A percentile compares a stretch with the other conserved stretches of the same genome.
Evolutionary conservation across 2,329 filamentous ascomycete species (phyloP).

Genomic region (Exserohilum rostratum): DNA sequence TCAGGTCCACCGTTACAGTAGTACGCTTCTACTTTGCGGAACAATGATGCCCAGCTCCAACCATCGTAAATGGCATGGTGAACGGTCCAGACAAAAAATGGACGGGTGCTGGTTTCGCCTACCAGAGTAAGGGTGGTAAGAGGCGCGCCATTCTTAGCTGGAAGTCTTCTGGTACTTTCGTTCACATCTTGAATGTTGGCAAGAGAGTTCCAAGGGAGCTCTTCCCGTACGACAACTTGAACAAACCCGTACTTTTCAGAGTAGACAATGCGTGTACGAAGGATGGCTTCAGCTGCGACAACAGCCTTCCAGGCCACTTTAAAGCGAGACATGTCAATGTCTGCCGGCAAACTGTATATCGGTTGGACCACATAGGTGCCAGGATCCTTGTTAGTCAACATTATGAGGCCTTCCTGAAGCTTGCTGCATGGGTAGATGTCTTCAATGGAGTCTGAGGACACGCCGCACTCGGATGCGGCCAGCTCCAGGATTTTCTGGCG

Average conservation of each 20-base stretch:
- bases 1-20: constrained; percentile 19
- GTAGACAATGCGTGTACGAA: constrained; percentile 53
- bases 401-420: constrained; percentile 42
- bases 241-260: constrained; percentile 40
- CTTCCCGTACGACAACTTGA: constrained; percentile 39
- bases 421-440: constrained; percentile 43
- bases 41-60: constrained; percentile 37
- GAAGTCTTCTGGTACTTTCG: constrained; percentile 34
- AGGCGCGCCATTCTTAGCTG: constrained; percentile 34
- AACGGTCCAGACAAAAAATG: constrained; percentile 44
- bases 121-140: constrained; percentile 25
- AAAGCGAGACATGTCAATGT: constrained; percentile 45
- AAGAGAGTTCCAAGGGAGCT: constrained; percentile 27
- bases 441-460: constrained; percentile 32
- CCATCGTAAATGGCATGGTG: constrained; percentile 49
- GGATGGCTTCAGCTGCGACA: constrained; percentile 52
- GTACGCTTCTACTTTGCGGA: constrained; percentile 34
- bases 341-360: constrained; percentile 47
- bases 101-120: constrained; percentile 15
- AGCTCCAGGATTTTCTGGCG: constrained; percentile 30
- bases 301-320: constrained; percentile 55
- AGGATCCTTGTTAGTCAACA: constrained; percentile 39
- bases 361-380: constrained; percentile 47
- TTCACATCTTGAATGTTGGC: constrained; percentile 31
- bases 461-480: constrained; percentile 36